These are phyloP conservation scores for Fusarium burgessii DNA, from an alignment of 2,329 filamentous ascomycete genomes.

Conservation along the genomic window DNA sequence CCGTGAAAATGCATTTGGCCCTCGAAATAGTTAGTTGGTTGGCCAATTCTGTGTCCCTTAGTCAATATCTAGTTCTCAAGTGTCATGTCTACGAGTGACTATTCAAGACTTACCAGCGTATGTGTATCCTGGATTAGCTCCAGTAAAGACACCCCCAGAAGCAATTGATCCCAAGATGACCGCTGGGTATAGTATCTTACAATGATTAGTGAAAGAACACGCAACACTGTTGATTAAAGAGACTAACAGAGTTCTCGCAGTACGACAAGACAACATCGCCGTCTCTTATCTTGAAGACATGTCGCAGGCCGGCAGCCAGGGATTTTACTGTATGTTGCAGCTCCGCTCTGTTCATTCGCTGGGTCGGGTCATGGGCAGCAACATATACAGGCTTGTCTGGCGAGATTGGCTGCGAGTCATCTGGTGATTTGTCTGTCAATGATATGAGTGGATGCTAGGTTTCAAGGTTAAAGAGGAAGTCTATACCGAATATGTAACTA, in stretches of 20 bases:
- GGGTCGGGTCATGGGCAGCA: neutral
- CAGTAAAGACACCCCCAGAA: constrained; percentile 10
- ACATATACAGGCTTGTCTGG: neutral
- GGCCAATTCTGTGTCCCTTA: neutral
- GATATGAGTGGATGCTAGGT: neutral
- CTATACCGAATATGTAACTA: neutral
- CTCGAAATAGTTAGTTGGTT: constrained; percentile 4
- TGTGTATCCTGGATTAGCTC: constrained; percentile 5
- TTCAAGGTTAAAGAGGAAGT: rapidly evolving
- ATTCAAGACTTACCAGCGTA: neutral
- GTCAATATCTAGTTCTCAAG: rapidly evolving
- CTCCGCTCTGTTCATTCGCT: neutral
- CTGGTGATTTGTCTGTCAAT: neutral
- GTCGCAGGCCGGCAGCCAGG: neutral
- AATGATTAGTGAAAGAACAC: neutral
- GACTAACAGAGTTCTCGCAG: constrained; percentile 4
- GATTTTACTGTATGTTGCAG: rapidly evolving
- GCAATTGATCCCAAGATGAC: neutral
- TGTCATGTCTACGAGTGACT: rapidly evolving
- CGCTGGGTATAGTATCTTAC: constrained; percentile 1
- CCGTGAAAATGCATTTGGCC: constrained; percentile 16
- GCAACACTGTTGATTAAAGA: neutral
- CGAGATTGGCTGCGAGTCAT: neutral
- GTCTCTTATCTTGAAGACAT: neutral
- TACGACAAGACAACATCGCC: constrained; percentile 3